Evolutionary conservation across 345 rosid genomes (phyloP), one percentile per base, ranked within the genome.

Genomic region (Dovyalis caffra): DNA sequence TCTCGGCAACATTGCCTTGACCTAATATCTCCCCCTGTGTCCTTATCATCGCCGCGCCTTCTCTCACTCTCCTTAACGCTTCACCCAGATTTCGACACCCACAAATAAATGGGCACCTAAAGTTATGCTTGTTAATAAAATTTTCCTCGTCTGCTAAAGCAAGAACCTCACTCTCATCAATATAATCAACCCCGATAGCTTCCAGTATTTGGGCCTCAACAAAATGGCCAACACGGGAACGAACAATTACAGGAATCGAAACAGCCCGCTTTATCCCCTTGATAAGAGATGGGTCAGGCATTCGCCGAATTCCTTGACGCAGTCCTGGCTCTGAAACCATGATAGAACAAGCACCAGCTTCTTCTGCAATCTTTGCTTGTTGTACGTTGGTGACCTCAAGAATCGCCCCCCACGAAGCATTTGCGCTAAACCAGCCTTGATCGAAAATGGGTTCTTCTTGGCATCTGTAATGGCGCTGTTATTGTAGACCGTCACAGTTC

Each of bases 11-110:
- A 70, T 72, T 74, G 8, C 86, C 86, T 20, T 62, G 73, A 12
- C 62, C 75, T 29, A 53, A n/a, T 10, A 73, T 14, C 63, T 82
- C 84, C 20, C 91, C 92, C 33, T 81, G 85, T 40, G 81, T 81
- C 81, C 89, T 74, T 7, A 84, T 79, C 80, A 90, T 82, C 7
- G 81, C 84, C 0, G 88, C 91, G 0, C 90, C 90, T 81, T 86
- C 90, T 40, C 83, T 68, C 74, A 86, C 82, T 65, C 95, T 63
- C 78, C 85, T 81, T 69, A 89, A 33, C 0, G 85, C 91, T 51
- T 85, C 89, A 0, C 85, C 87, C 25, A 80, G 77, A 69, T 73
- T 65, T 11, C 69, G 75, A 69, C 87, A 83, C 21, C 88, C 87
- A 58, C 92, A 87, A 6, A 84, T 70, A 34, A 90, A 85, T 7